Evolutionary conservation across 495 filamentous ascomycete species (phyloP), one percentile per base, ranked within the genome.

Genomic region (Aspergillus taichungensis): DNA sequence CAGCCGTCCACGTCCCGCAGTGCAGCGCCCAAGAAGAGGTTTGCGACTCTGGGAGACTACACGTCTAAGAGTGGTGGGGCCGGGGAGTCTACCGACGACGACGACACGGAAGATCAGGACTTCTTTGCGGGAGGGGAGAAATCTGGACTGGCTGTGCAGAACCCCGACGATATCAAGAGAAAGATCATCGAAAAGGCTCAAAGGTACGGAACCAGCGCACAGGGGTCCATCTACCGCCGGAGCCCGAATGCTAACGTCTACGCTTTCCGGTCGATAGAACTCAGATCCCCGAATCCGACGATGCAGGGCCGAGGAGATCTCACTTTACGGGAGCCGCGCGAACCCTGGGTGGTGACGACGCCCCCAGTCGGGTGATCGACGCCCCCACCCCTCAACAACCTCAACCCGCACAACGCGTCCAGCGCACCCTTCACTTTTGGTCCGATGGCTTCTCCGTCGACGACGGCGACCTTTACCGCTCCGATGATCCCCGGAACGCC

Each of bases 41-140:
- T 81, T 53, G 75, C 78, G 31, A 80, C 78, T 13, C 41, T 82
- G 29, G 72, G 73, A 35, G 75, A 76, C 41, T 54, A 74, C 40
- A 47, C 68, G 29, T 58, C 64, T 4, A 24, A 24, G 18, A 24
- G 18, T 34, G 67, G 57, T 30, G 53, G 56, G 30, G 77, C 76
- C 11, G 79, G 78, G 13, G 76, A 85, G 40, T 75, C 75, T 5
- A 75, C 81, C 27, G 76, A 80, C 12, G 76, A 82, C 5, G 78
- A 82, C 30, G 76, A 77, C 5, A 68, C 80, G 18, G 71, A 74
- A 30, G 78, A 83, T 6, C 79, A 87, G 44, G 87, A 96, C 60
- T 75, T 95, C 39, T 98, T 94, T 61, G 85, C 92, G 6, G 92
- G 92, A 41, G 92, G 92, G 37, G 92, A 95, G 71, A 98, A 98